Percentiles rank a stretch among this genome's conserved stretches.
These are phyloP conservation scores for Candida chilensis DNA, from an alignment of 805 yeast species.

Conservation along the genomic window DNA sequence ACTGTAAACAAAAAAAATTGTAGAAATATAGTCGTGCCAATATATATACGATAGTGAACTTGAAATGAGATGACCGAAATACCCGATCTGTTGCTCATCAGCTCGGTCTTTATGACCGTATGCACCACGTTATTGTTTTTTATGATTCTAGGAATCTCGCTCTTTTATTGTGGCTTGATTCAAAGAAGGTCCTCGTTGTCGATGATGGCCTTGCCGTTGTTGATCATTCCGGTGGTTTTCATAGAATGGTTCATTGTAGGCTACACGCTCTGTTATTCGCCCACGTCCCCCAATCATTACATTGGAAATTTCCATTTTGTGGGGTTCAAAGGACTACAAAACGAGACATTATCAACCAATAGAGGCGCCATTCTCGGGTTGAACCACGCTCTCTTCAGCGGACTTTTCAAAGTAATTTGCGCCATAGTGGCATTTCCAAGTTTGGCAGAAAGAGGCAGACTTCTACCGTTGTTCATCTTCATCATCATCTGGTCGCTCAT, in stretches of 20 bases:
- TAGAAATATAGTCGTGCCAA: no score
- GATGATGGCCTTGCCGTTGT: conserved; percentile 24
- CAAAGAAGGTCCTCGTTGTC: conserved; percentile 31
- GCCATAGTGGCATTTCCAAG: conserved; percentile 33
- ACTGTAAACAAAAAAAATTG: no score
- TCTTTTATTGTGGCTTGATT: conserved; percentile 32
- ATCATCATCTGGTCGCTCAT: conserved; percentile 27
- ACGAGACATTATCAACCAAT: no score
- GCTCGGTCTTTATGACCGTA: conserved; percentile 23
- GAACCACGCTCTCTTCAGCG: conserved; percentile 28
- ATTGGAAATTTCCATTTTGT: conserved; percentile 22
- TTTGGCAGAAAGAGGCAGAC: conserved; percentile 30
- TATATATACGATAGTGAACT: no score
- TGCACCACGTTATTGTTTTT: conserved; percentile 22
- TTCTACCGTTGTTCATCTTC: conserved; percentile 29
- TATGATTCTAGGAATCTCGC: conserved; percentile 22
- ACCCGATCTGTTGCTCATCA: no score
- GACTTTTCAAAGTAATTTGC: conserved; percentile 25
- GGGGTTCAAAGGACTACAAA: no score
- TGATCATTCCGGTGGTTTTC: conserved; percentile 18
- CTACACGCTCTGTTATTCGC: conserved; percentile 27
- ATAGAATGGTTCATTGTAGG: conserved; percentile 37
- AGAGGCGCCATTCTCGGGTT: conserved; percentile 26
- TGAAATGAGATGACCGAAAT: no score
- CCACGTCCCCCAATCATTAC: conserved; percentile 16